These are phyloP conservation scores for Alternaria angustiovoidea DNA, from an alignment of 2,329 filamentous ascomycete genomes.

Conservation along the genomic window DNA sequence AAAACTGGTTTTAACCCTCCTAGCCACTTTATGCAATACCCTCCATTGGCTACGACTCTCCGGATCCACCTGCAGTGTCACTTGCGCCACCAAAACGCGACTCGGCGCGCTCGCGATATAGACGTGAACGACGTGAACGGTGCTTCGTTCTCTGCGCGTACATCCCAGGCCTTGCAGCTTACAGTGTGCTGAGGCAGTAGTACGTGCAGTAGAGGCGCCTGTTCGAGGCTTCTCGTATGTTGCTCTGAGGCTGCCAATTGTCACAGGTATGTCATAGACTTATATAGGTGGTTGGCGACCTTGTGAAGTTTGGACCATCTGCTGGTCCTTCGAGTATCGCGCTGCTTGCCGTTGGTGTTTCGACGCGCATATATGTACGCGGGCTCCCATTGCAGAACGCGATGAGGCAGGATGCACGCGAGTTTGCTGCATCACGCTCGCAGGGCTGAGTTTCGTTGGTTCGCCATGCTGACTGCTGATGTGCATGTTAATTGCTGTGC, in stretches of 20 bases:
- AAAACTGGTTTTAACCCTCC: neutral
- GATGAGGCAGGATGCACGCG: conserved; percentile 38
- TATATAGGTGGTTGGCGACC: conserved; percentile 10
- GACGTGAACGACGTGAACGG: conserved; percentile 18
- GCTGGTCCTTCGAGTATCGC: conserved; percentile 15
- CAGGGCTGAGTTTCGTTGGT: conserved; percentile 4
- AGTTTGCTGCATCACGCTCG: conserved; percentile 19
- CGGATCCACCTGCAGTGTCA: conserved; percentile 9
- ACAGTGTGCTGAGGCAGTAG: conserved; percentile 5
- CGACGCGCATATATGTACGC: conserved; percentile 27
- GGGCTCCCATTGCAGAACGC: conserved; percentile 26
- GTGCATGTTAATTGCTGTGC: neutral
- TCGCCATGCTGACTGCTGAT: conserved; percentile 10
- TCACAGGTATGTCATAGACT: conserved; percentile 7
- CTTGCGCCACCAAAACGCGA: conserved; percentile 10
- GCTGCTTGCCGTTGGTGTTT: conserved; percentile 23
- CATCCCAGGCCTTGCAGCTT: conserved; percentile 17
- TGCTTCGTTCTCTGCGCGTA: conserved; percentile 15
- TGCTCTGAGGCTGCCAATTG: neutral
- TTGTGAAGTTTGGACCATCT: neutral
- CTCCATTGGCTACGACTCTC: conserved; percentile 8
- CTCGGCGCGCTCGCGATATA: conserved; percentile 1
- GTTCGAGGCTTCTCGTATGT: neutral
- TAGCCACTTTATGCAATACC: conserved; percentile 1
- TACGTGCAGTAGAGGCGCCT: conserved; percentile 2